These are phyloP conservation scores for Pyrenula massariospora DNA, from an alignment of 495 filamentous ascomycete species.

Conservation along the genomic window DNA sequence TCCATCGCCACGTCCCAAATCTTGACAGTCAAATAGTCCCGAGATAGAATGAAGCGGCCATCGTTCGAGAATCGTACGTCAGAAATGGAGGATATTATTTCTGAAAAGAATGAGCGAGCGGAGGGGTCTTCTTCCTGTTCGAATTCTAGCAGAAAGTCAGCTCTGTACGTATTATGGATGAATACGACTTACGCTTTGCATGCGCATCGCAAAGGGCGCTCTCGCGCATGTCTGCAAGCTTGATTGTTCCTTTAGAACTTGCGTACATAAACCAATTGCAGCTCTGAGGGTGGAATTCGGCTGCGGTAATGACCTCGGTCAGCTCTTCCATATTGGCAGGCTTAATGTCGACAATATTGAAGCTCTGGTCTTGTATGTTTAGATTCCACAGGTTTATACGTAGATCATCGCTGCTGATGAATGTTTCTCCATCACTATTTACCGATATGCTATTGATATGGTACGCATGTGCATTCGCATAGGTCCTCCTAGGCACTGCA, in stretches of 20 bases:
- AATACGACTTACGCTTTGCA: conserved; percentile 64
- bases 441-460: conserved; percentile 99
- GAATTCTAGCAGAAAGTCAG: conserved; percentile 51
- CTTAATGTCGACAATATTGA: conserved; percentile 99
- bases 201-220: conserved; percentile 93
- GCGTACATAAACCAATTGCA: conserved; percentile 99
- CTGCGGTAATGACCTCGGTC: conserved; percentile 96
- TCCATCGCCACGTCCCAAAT: conserved; percentile 99
- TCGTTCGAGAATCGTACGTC: conserved; percentile 96
- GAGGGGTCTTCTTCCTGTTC: conserved; percentile 99
- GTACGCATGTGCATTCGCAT: conserved; percentile 97
- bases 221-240: conserved; percentile 95
- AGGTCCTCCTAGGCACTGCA: conserved; percentile 87
- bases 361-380: conserved; percentile 98
- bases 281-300: conserved; percentile 92
- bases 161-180: neutral
- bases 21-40: conserved; percentile 97
- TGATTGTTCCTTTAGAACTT: conserved; percentile 97
- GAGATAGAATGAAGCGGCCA: conserved; percentile 91
- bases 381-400: conserved; percentile 98
- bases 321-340: conserved; percentile 99
- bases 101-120: conserved; percentile 96
- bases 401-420: conserved; percentile 95
- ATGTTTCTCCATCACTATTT: conserved; percentile 98
- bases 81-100: conserved; percentile 98